Conservation (phyloP, 805 yeast genomes). For the Schizosaccharomyces lindneri region DNA sequence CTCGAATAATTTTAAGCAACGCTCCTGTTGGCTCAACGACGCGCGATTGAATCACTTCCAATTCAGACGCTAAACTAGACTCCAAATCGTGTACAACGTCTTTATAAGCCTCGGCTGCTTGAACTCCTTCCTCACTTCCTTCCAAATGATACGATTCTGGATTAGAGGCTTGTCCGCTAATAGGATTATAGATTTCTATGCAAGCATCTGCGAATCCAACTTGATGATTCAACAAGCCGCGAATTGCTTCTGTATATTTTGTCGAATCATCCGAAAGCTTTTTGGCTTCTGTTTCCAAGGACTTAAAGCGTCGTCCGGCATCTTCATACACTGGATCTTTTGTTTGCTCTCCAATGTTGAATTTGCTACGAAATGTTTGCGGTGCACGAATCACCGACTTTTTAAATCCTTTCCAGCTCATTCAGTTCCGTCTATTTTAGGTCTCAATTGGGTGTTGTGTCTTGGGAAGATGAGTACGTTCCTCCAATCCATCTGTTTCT, state of each 20-base stretch:
- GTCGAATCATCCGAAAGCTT: constrained; percentile 73
- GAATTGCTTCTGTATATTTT: constrained; percentile 73
- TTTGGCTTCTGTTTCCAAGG: constrained; percentile 71
- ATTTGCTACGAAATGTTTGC: constrained; percentile 66
- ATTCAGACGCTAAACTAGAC: constrained; percentile 67
- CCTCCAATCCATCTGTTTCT: too few species aligned
- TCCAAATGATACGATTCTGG: constrained; percentile 70
- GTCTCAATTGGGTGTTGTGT: too few species aligned
- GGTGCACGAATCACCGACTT: constrained; percentile 67
- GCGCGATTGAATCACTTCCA: constrained; percentile 73
- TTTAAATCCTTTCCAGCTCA: constrained; percentile 76
- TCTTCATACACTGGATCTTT: constrained; percentile 74
- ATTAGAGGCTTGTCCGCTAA: constrained; percentile 74
- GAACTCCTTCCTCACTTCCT: constrained; percentile 89
- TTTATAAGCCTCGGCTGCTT: constrained; percentile 78
- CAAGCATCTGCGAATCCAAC: constrained; percentile 86
- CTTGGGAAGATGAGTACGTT: too few species aligned
- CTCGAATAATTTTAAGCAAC: constrained; percentile 50
- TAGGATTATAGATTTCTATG: constrained; percentile 89
- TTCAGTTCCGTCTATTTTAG: constrained; percentile 10
- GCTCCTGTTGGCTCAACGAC: constrained; percentile 84
- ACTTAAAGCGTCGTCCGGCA: constrained; percentile 90
- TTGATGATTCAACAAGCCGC: constrained; percentile 80
- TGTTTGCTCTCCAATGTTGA: constrained; percentile 52
- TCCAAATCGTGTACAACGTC: constrained; percentile 71